phyloP scores from a whole-genome alignment of 441 rosid species.

The Euphorbia celastroides region DNA sequence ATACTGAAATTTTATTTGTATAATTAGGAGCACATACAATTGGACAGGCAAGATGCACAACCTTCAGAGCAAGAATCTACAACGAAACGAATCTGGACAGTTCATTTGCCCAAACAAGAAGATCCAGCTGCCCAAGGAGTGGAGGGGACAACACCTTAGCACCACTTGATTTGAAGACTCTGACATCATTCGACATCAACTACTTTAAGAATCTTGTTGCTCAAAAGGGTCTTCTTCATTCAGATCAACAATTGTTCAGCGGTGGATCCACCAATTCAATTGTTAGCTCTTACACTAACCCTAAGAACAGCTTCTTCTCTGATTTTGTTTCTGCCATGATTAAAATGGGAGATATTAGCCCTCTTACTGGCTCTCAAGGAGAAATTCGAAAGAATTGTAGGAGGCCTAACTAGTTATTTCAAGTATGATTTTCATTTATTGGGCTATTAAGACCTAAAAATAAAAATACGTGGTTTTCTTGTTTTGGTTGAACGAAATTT shows the following conservation, averaged over 20 bases:
- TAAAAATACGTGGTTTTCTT: no score
- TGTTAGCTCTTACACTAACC: constrained; percentile 43
- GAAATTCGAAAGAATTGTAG: constrained; percentile 73
- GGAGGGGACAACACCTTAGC: constrained; percentile 79
- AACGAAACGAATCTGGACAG: constrained; percentile 62
- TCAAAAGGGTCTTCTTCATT: constrained; percentile 64
- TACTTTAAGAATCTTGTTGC: constrained; percentile 62
- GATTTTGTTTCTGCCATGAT: constrained; percentile 69
- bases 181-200: constrained; percentile 56
- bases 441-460: no score
- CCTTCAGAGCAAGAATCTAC: constrained; percentile 53
- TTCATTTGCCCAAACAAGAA: constrained; percentile 50
- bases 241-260: constrained; percentile 62
- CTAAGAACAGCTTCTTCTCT: constrained; percentile 37
- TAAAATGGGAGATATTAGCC: constrained; percentile 82
- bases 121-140: constrained; percentile 44
- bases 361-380: constrained; percentile 71
- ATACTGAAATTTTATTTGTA: background rate
- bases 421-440: no score
- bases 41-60: constrained; percentile 61
- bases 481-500: no score
- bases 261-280: constrained; percentile 70
- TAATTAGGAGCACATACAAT: constrained; percentile 57
- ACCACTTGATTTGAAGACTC: constrained; percentile 62
- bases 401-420: constrained; percentile 18